Base-by-base conservation (phyloP, 805 yeast genomes). In the Ogataea paraovalis region DNA sequence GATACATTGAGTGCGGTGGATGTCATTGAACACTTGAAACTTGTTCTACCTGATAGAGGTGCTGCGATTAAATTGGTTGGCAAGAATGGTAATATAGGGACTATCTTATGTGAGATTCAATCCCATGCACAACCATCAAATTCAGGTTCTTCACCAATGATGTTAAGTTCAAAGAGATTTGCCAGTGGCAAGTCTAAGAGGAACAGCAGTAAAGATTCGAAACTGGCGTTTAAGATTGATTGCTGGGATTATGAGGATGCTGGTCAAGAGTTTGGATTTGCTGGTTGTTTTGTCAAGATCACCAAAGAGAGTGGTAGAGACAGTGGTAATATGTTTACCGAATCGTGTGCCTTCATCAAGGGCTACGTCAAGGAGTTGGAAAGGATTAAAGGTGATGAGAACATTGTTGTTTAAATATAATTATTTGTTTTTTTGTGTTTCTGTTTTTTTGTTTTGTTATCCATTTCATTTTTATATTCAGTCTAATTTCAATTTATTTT, bases 241-340 rank as follows among this genome's bases (percentile, higher is more conserved):
- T 41, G 55, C 6, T 58, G 58, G 30, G 61, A 58, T 33, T 61
- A 57, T 25, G 58, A 61, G 16, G 68, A 67, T 10, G 48, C 53
- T 12, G 68, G 67, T 3, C 45, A 50, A 13, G 66, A 64, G 38
- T 64, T 49, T 48, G 69, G 68, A 14, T 65, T 65, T 43, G 58
- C 64, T 4, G 69, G 69, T 2, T 64, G 68, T 45, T 59, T 59
- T 27, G 46, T 64, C 6, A 60, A 57, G 18, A 39, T 65, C 19
- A 33, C 44, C 7, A 61, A 56, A 41, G 25, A 53, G 9, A 50
- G 51, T 3, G 41, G 41, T n/a, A 23, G 30, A 10, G 38, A 34
- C 16, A 18, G 5, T 18, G 38, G 20, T 12, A 18, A 6, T 12
- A 16, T n/a, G 3, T 34, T 34, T 18, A 10, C 4, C 12, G 20